Base-by-base conservation (phyloP, 257 asterid genomes). In the Pogostemon cablin region DNA sequence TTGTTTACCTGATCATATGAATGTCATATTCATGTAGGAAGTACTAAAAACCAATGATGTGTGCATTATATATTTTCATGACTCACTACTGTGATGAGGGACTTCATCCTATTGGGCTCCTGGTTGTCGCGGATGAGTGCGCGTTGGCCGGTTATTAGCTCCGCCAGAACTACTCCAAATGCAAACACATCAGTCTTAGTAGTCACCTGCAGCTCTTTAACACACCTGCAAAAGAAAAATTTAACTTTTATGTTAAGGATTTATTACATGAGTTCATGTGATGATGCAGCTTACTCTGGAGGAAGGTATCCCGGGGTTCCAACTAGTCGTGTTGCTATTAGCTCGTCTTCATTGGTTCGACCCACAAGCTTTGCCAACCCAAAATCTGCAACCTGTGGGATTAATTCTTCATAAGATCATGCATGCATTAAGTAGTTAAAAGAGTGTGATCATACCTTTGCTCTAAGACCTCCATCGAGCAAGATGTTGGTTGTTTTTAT, bases 291-390 rank as follows among this genome's bases (percentile, higher is more conserved):
- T 81, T 84, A 89, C 97, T 89, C 97, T 2, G 96, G 96, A 59
- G 97, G 97, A 71, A 87, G 96, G 76, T 91, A 91, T 78, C 97
- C 97, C 0, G 95, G 96, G 17, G 97, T 91, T 25, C 97, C 97
- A 72, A 89, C 97, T 35, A 91, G 81, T 39, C 91, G 85, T 1
- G 96, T 89, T 9, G 89, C 92, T 55, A 86, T 52, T 55, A 82
- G 80, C 69, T 91, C 97, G 11, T 89, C 90, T 64, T 86, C 96
- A 47, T 79, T 81, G 37, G 87, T 81, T 74, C 95, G 76, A 9
- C 88, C 86, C 37, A 91, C 95, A 40, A 91, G 95, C 84, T 89
- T 89, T 6, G 95, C 96, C 72, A 91, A 75, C 49, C 97, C 96
- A 71, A 91, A 91, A 81, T 91, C 97, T 48, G 96, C 96, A 56